Evolutionary conservation across 106 monocot species (phyloP).

Genomic region (Ottelia alismoides): DNA sequence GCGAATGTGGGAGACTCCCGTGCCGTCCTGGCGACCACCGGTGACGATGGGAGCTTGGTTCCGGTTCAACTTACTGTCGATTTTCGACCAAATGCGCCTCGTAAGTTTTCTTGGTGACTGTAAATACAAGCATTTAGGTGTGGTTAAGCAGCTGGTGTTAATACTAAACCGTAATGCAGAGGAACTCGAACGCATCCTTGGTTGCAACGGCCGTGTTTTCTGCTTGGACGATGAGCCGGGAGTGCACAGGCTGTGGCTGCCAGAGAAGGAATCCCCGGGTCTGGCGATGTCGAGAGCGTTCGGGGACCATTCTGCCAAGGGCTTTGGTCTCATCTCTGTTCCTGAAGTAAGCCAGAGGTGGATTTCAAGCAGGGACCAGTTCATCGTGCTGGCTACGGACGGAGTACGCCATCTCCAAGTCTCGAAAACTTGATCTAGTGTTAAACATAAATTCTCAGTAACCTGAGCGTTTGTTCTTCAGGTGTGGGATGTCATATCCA

Average conservation of each 20-base stretch:
- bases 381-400: conserved; percentile 83
- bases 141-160: no score
- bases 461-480: no score
- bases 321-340: conserved; percentile 63
- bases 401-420: conserved; percentile 58
- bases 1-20: conserved; percentile 95
- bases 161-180: no score
- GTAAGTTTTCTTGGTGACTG: no score
- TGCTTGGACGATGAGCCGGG: conserved; percentile 77
- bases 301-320: conserved; percentile 75
- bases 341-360: conserved; percentile 69
- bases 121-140: no score
- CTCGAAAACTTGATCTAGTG: no score
- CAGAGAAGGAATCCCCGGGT: conserved; percentile 50
- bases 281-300: conserved; percentile 96
- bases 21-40: conserved; percentile 64
- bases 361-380: conserved; percentile 47
- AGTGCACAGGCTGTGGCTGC: conserved; percentile 71
- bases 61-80: conserved; percentile 72
- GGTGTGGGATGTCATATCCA: conserved; percentile 97
- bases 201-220: conserved; percentile 67
- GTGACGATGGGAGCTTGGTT: conserved; percentile 46
- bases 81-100: conserved; percentile 65
- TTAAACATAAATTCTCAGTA: no score
- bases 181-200: conserved; percentile 67